phyloP scores from a whole-genome alignment of 495 filamentous ascomycete genomes.

The Beverwykella pulmonaria region DNA sequence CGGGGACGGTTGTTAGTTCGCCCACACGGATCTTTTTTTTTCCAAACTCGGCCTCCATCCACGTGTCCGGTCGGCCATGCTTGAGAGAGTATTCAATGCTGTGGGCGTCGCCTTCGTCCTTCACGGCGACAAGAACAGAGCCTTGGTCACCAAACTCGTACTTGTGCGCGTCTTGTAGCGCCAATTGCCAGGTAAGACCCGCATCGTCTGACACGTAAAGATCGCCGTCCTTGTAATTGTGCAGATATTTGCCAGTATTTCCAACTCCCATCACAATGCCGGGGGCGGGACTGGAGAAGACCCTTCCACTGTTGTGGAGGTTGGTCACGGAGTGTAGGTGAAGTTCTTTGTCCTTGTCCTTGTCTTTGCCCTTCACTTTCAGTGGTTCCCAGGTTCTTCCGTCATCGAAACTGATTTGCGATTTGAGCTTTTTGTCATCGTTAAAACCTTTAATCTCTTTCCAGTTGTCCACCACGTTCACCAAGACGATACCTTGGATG shows the following conservation, averaged over 20 bases:
- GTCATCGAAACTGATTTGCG: slow-evolving; percentile 90
- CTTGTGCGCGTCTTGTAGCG: slow-evolving; percentile 79
- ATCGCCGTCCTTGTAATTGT: slow-evolving; percentile 66
- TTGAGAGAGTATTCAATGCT: slow-evolving; percentile 80
- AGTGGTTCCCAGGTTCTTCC: slow-evolving; percentile 74
- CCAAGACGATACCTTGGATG: slow-evolving; percentile 87
- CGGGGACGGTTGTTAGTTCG: slow-evolving; percentile 79
- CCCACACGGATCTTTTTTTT: slow-evolving; percentile 59
- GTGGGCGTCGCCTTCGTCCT: slow-evolving; percentile 64
- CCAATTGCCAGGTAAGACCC: slow-evolving; percentile 77
- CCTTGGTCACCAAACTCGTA: slow-evolving; percentile 95
- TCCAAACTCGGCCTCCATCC: slow-evolving; percentile 68
- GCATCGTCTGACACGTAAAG: slow-evolving; percentile 91
- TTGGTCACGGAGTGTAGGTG: slow-evolving; percentile 92
- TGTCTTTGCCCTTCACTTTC: slow-evolving; percentile 54
- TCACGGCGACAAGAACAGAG: slow-evolving; percentile 78
- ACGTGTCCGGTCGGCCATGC: slow-evolving; percentile 69
- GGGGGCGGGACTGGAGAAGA: slow-evolving; percentile 91
- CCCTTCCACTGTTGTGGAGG: slow-evolving; percentile 73
- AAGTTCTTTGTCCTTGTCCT: slow-evolving; percentile 54
- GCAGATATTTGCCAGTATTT: slow-evolving; percentile 76
- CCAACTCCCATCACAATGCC: slow-evolving; percentile 91
- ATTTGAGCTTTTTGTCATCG: slow-evolving; percentile 67
- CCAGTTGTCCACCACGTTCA: slow-evolving; percentile 88
- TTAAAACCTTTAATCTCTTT: slow-evolving; percentile 65